Base-by-base conservation (phyloP, 306 rosid species). In the Fagus crenata region DNA sequence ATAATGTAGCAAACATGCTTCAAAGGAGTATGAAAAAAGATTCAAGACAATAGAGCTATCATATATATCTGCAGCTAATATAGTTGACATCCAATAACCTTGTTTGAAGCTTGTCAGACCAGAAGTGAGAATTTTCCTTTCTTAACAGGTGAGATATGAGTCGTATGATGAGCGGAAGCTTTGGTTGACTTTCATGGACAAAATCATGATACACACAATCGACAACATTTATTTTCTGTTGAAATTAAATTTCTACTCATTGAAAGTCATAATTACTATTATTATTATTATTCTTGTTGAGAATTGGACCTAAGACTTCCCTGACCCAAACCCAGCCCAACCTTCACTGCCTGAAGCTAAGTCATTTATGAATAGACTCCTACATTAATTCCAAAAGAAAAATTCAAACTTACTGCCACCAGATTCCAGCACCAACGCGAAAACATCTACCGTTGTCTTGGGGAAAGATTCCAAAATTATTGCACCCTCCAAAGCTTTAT, bases 371-470 rank as follows among this genome's bases (percentile, higher is more conserved):
- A 46, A 46, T 46, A 46, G 51, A 7, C 14, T 46, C 2, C 32
- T 58, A 75, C 49, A 65, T 49, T 72, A 75, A 84, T 41, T 71
- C 4, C 39, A 67, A 69, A 18, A 74, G 5, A 43, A 28, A 81
- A 72, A 17, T 59, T 58, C 69, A 72, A 72, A 78, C 99, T 92
- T 91, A 95, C 98, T 88, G 81, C 99, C 99, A 0, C 97, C 88
- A 85, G 99, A 92, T 85, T 95, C 98, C 81, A 95, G 85, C 83
- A 95, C 97, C 90, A 92, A 81, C 53, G 97, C 97, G 84, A 95
- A 95, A 73, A 92, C 96, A 77, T 95, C 98, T 63, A 95, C 97
- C 6, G 99, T 92, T 53, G 97, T 95, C 85, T 95, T 92, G 84
- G 99, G 99, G 78, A 91, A 92, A 28, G 80, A 84, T 81, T 92